Evolutionary conservation across 768 basidiomycete species (phyloP).

Genomic region (Calocybe indica): DNA sequence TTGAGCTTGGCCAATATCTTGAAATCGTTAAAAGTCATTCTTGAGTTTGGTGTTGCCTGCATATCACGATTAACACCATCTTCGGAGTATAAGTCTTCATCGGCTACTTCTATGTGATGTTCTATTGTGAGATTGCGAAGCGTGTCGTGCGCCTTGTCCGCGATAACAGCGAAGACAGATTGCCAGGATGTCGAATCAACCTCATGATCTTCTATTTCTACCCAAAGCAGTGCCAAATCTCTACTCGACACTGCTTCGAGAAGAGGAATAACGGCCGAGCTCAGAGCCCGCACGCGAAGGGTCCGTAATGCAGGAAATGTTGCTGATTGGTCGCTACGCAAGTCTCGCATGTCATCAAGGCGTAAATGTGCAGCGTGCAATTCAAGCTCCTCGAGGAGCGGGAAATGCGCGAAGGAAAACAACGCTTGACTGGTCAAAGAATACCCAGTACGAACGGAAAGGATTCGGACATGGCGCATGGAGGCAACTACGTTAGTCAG

Average conservation of each 20-base stretch:
- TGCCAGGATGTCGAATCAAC: conserved; percentile 24
- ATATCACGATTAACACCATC: conserved; percentile 5
- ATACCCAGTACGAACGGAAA: conserved; percentile 33
- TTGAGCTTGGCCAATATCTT: conserved; percentile 26
- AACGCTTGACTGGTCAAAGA: conserved; percentile 31
- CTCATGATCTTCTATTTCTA: conserved; percentile 28
- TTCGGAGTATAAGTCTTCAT: conserved; percentile 19
- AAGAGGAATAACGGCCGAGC: conserved; percentile 25
- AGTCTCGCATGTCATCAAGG: conserved; percentile 14
- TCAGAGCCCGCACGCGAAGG: conserved; percentile 33
- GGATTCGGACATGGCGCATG: conserved; percentile 24
- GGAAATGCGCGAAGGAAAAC: conserved; percentile 29
- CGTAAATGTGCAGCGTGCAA: conserved; percentile 36
- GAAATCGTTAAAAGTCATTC: conserved; percentile 25
- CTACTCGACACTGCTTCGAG: conserved; percentile 24
- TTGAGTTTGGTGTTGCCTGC: conserved; percentile 9
- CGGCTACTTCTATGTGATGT: conserved; percentile 32
- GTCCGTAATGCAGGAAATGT: conserved; percentile 30
- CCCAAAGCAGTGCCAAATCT: conserved; percentile 27
- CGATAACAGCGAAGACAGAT: conserved; percentile 24
- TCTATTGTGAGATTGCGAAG: conserved; percentile 35
- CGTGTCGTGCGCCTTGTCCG: conserved; percentile 18
- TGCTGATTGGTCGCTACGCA: conserved; percentile 6
- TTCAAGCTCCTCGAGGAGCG: conserved; percentile 32
- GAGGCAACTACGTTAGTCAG: conserved; percentile 24